These are phyloP conservation scores for Melampsora larici-populina DNA, from an alignment of 1,284 basidiomycete genomes.

Conservation along the genomic window DNA sequence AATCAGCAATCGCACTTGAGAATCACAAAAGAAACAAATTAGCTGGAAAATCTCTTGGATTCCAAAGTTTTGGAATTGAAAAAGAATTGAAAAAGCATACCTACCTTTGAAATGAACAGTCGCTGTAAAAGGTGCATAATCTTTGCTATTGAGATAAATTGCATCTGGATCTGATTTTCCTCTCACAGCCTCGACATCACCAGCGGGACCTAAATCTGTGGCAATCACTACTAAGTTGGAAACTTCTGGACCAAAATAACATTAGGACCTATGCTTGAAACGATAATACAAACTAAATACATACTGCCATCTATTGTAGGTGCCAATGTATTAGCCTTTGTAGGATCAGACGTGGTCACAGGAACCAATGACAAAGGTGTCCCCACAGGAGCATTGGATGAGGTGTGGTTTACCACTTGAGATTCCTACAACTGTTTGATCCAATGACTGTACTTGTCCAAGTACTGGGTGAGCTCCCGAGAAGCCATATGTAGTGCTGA, in stretches of 20 bases:
- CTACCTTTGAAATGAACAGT: slow-evolving; percentile 16
- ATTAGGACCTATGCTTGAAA: no score
- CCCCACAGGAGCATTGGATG: neutral
- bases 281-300: neutral
- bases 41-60: neutral
- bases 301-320: neutral
- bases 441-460: neutral
- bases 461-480: neutral
- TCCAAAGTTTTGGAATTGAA: neutral
- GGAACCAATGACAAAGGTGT: neutral
- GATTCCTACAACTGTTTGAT: neutral
- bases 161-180: neutral
- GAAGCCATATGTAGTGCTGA: neutral
- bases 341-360: neutral
- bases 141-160: neutral
- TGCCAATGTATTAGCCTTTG: neutral
- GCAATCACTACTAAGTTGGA: neutral
- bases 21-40: neutral
- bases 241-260: slow-evolving; percentile 6
- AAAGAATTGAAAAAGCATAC: neutral
- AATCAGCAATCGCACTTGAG: slow-evolving; percentile 3
- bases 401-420: neutral
- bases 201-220: slow-evolving; percentile 5
- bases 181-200: slow-evolving; percentile 11
- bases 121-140: slow-evolving; percentile 25